Evolutionary conservation across 805 yeast species (phyloP).

Genomic region (Saccharomycopsis vini): DNA sequence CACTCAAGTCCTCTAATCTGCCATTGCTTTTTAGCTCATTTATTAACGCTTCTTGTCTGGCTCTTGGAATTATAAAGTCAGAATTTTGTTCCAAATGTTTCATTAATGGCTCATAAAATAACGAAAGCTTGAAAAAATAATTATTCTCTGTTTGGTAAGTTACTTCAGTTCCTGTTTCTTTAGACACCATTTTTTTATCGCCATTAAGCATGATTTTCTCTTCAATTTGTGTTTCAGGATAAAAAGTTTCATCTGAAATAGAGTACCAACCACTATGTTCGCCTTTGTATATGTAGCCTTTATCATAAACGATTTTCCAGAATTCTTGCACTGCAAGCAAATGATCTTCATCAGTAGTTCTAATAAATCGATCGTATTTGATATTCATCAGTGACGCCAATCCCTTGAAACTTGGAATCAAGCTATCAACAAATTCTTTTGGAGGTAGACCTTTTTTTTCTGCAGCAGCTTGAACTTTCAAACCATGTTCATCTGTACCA

Average conservation of each 20-base stretch:
- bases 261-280: conserved; percentile 92
- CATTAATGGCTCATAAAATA: conserved; percentile 48
- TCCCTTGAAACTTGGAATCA: conserved; percentile 52
- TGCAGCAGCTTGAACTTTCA: conserved; percentile 88
- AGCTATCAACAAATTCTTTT: conserved; percentile 60
- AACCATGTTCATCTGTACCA: conserved; percentile 96
- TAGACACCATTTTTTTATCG: conserved; percentile 30
- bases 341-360: conserved; percentile 89
- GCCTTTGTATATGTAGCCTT: conserved; percentile 72
- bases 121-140: conserved; percentile 71
- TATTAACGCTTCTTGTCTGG: conserved; percentile 45
- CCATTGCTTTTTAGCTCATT: conserved; percentile 42
- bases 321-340: conserved; percentile 49
- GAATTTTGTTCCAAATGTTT: conserved; percentile 40
- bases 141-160: conserved; percentile 69
- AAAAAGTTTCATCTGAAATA: conserved; percentile 88
- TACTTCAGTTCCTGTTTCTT: conserved; percentile 73
- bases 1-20: conserved; percentile 60
- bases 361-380: conserved; percentile 63
- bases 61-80: conserved; percentile 55
- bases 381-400: conserved; percentile 55
- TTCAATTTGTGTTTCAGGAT: conserved; percentile 70
- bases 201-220: conserved; percentile 25
- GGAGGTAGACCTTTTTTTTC: conserved; percentile 44
- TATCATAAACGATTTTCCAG: conserved; percentile 55